phyloP scores from a whole-genome alignment of 2,329 filamentous ascomycete species.

The Penicillium paneum region DNA sequence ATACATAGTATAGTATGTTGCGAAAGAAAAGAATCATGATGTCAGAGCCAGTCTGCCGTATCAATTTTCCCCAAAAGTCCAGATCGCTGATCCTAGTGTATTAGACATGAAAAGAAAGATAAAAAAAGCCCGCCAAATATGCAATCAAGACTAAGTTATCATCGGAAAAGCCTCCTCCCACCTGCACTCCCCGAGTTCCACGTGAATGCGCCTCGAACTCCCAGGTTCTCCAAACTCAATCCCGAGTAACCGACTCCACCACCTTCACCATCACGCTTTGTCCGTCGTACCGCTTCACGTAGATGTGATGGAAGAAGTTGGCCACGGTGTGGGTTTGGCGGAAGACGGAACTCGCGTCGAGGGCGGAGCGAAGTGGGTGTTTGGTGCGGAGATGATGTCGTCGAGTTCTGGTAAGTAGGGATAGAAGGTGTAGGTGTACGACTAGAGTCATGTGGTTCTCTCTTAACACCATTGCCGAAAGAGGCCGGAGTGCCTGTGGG shows the following conservation, averaged over 20 bases:
- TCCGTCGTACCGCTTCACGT: constrained; percentile 49
- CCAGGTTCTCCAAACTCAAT: constrained; percentile 46
- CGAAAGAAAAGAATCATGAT: not conserved
- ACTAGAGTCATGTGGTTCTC: constrained; percentile 22
- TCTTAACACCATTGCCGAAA: constrained; percentile 23
- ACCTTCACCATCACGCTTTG: constrained; percentile 49
- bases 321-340: constrained; percentile 47
- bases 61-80: not conserved
- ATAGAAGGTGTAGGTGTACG: constrained; percentile 13
- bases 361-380: constrained; percentile 19
- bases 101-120: constrained; percentile 3
- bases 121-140: not conserved
- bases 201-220: constrained; percentile 42
- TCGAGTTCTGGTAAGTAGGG: constrained; percentile 9
- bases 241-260: constrained; percentile 49
- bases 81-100: not conserved
- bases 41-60: not conserved
- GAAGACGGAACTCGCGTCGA: constrained; percentile 35
- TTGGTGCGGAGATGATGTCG: constrained; percentile 3
- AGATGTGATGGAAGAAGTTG: constrained; percentile 50
- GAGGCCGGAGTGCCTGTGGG: constrained; percentile 12
- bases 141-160: constrained; percentile 3
- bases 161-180: constrained; percentile 46
- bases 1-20: not conserved
- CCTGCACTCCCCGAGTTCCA: constrained; percentile 43